Conservation (phyloP, 805 yeast genomes). For the Candida loeiensis region DNA sequence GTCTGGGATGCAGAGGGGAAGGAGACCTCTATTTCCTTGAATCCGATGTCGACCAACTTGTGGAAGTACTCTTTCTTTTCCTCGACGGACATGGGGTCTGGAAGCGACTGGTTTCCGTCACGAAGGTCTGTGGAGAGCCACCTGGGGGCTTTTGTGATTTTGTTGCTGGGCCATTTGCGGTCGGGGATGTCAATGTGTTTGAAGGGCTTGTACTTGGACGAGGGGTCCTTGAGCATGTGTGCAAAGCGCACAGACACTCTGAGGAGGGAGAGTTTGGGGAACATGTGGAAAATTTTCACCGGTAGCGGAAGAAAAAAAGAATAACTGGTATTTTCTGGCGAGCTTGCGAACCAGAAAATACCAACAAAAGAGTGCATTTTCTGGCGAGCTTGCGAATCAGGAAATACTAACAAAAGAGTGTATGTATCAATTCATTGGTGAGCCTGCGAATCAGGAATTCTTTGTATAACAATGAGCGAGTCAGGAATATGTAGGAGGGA, state of each 20-base stretch:
- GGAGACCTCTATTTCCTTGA: constrained; percentile 77
- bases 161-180: constrained; percentile 69
- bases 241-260: constrained; percentile 21
- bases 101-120: constrained; percentile 79
- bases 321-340: background rate
- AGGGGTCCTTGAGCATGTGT: constrained; percentile 67
- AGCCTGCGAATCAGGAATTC: too few relatives aligned
- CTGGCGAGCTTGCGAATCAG: background rate
- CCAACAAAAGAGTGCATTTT: background rate
- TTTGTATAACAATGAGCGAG: too few relatives aligned
- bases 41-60: constrained; percentile 67
- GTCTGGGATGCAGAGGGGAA: constrained; percentile 82
- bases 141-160: constrained; percentile 68
- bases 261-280: constrained; percentile 23
- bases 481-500: too few relatives aligned
- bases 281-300: constrained; percentile 10
- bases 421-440: too few relatives aligned
- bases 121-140: constrained; percentile 79
- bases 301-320: background rate
- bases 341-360: background rate
- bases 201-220: constrained; percentile 56
- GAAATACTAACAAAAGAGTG: too few relatives aligned
- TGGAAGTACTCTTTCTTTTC: constrained; percentile 75
- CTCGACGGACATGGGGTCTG: constrained; percentile 76
- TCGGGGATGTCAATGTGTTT: constrained; percentile 53